These are phyloP conservation scores for Citrus inodora DNA, from an alignment of 345 rosid species.

Conservation along the genomic window DNA sequence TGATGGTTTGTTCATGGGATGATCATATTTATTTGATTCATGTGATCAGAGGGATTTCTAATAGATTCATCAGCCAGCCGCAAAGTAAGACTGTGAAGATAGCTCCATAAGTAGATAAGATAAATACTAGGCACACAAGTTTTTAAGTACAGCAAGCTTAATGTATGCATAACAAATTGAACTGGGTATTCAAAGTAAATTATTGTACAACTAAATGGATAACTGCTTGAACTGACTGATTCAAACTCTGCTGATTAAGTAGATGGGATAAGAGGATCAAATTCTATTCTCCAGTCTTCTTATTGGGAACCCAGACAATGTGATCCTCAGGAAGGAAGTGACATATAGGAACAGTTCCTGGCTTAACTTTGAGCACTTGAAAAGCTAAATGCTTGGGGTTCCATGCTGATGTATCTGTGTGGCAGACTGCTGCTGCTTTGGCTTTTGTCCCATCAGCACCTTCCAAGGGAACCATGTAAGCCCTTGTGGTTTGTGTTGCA, in stretches of 20 bases:
- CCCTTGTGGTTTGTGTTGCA: conserved; percentile 47
- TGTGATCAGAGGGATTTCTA: not conserved
- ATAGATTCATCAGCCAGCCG: not conserved
- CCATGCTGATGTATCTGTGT: conserved; percentile 79
- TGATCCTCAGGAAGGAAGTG: conserved; percentile 84
- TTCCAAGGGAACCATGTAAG: conserved; percentile 51
- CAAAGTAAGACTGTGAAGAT: not conserved
- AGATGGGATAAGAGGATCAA: conserved; percentile 1
- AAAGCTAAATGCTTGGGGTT: conserved; percentile 83
- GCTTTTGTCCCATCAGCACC: conserved; percentile 60
- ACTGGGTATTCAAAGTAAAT: conserved; percentile 9
- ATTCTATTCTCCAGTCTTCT: conserved; percentile 17
- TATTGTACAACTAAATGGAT: conserved; percentile 15
- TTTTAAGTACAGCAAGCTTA: conserved; percentile 1
- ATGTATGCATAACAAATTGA: conserved; percentile 8
- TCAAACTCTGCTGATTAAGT: conserved; percentile 8
- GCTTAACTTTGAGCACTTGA: conserved; percentile 69
- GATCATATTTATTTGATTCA: not conserved
- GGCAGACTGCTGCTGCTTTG: conserved; percentile 79
- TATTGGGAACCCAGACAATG: conserved; percentile 57
- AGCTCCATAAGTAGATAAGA: not conserved
- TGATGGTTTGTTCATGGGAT: not conserved
- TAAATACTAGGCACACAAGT: not conserved
- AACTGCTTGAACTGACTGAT: not conserved
- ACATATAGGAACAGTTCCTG: conserved; percentile 66